phyloP scores from a whole-genome alignment of 495 filamentous ascomycete genomes.

The Penicillium pancosmium region DNA sequence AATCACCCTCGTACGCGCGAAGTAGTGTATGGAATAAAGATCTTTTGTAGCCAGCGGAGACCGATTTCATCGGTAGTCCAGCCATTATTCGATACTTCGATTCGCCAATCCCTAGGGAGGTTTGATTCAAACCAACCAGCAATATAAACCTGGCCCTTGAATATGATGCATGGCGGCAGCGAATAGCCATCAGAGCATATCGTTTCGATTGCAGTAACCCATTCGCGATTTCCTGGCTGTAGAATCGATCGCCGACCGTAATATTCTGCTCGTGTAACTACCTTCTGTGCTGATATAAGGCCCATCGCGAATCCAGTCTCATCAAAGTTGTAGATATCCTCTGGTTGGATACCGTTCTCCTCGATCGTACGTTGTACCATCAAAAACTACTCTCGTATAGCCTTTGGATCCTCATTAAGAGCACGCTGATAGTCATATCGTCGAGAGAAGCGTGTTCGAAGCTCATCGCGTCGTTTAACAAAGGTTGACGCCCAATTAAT shows the following conservation, averaged over 20 bases:
- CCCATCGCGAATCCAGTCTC: background rate
- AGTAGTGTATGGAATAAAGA: conserved; percentile 7
- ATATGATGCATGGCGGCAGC: conserved; percentile 9
- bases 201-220: conserved; percentile 7
- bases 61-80: conserved; percentile 1
- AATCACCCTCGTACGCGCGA: conserved; percentile 12
- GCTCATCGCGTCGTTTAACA: background rate
- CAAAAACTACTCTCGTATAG: background rate
- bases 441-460: background rate
- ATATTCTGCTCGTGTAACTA: background rate
- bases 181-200: conserved; percentile 13
- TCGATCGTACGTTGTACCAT: background rate
- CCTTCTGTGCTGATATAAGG: conserved; percentile 1
- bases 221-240: conserved; percentile 1
- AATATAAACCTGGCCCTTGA: conserved; percentile 7
- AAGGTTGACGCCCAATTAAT: background rate
- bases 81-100: conserved; percentile 13
- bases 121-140: conserved; percentile 15
- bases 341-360: background rate
- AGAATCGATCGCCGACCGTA: conserved; percentile 3
- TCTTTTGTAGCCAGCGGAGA: background rate
- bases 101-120: conserved; percentile 12
- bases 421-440: background rate
- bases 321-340: conserved; percentile 3
- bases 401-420: conserved; percentile 1